These are phyloP conservation scores for Ceriops decandra DNA, from an alignment of 345 rosid species.

Conservation along the genomic window DNA sequence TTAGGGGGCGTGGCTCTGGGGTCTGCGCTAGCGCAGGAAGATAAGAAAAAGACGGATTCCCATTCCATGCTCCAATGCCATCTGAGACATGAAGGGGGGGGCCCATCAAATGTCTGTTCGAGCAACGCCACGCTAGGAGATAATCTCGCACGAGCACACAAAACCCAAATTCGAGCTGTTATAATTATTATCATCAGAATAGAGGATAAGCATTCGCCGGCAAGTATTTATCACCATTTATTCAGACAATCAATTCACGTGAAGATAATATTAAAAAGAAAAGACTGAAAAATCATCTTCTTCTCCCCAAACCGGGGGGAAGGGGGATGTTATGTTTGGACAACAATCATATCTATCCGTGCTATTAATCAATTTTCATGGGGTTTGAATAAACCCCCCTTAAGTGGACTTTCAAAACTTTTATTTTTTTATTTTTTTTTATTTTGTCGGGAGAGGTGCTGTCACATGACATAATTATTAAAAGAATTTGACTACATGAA, in stretches of 20 bases:
- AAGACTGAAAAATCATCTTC: not conserved
- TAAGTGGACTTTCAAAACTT: too few relatives aligned
- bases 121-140: not conserved
- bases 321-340: too few relatives aligned
- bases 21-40: too few relatives aligned
- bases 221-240: slow-evolving; percentile 22
- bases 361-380: too few relatives aligned
- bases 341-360: too few relatives aligned
- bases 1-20: too few relatives aligned
- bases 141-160: not conserved
- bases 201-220: slow-evolving; percentile 25
- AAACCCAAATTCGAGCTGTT: too few relatives aligned
- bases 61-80: slow-evolving; percentile 22
- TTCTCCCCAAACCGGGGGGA: not conserved
- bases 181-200: not conserved
- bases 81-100: not conserved
- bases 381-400: too few relatives aligned
- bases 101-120: not conserved
- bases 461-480: too few relatives aligned
- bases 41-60: not conserved
- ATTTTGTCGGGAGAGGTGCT: too few relatives aligned
- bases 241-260: slow-evolving; percentile 1
- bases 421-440: too few relatives aligned
- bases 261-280: slow-evolving; percentile 19
- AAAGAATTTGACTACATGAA: too few relatives aligned